Evolutionary conservation across 169 alveolate genomes (phyloP).

Genomic region (Neospora caninum): DNA sequence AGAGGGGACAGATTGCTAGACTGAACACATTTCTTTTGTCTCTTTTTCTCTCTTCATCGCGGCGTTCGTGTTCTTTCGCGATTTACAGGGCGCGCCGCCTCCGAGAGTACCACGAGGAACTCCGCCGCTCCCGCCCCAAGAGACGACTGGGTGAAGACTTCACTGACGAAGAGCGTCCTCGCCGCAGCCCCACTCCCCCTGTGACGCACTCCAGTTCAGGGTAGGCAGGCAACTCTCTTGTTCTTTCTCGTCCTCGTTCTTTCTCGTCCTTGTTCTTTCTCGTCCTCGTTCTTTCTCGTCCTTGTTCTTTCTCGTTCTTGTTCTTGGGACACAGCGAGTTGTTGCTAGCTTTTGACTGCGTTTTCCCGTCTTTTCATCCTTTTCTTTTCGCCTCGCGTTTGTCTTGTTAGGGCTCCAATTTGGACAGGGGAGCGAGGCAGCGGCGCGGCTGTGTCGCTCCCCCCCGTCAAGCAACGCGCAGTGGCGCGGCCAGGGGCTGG

Average conservation of each 20-base stretch:
- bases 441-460: conserved; percentile 24
- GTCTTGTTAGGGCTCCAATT: conserved; percentile 59
- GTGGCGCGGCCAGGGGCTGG: not conserved
- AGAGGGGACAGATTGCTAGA: not conserved
- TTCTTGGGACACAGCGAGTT: no score
- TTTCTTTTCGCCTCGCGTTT: not conserved
- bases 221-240: not conserved
- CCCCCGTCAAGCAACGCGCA: conserved; percentile 40
- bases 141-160: conserved; percentile 64
- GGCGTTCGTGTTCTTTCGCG: not conserved
- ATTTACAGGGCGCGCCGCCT: conserved; percentile 15
- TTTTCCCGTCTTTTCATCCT: not conserved
- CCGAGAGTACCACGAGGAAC: conserved; percentile 55
- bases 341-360: no score
- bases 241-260: no score
- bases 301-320: no score
- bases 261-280: not conserved
- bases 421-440: conserved; percentile 71
- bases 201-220: conserved; percentile 65
- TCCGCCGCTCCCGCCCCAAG: conserved; percentile 58
- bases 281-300: not conserved
- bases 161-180: conserved; percentile 71
- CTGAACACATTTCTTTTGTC: not conserved
- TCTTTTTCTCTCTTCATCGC: not conserved
- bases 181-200: conserved; percentile 71